Percentiles rank a stretch among this genome's conserved stretches.
Evolutionary conservation across 805 yeast genomes (phyloP).

Genomic region (Blastobotrys attinorum): DNA sequence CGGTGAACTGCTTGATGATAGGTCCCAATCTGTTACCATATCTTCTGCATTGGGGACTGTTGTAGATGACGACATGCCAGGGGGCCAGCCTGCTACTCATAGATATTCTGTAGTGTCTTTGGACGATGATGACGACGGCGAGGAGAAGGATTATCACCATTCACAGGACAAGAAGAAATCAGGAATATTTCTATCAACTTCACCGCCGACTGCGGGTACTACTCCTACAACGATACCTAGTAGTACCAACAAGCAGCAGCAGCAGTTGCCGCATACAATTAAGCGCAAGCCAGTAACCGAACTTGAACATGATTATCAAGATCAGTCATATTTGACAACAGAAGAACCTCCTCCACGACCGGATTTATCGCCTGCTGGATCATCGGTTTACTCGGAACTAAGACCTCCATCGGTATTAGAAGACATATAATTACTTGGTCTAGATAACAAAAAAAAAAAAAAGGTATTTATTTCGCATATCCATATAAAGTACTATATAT

Average conservation of each 20-base stretch:
- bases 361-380: neutral
- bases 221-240: neutral
- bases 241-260: no score
- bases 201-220: neutral
- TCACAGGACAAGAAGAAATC: no score
- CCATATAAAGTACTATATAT: neutral
- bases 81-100: neutral
- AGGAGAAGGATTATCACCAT: constrained; percentile 2
- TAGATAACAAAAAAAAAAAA: no score
- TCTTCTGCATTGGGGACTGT: no score
- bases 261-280: no score
- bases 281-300: no score
- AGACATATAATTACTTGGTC: neutral
- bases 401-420: neutral
- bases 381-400: neutral
- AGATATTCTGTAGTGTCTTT: neutral
- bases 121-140: neutral
- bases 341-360: neutral
- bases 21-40: neutral
- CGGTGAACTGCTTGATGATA: no score
- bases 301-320: no score
- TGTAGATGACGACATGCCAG: no score
- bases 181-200: neutral
- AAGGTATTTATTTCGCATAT: neutral
- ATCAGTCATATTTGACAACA: no score